A percentile compares a stretch with the other conserved stretches of the same genome.
Conservation (phyloP, 75 land plant species). For the Picea sitchensis region DNA sequence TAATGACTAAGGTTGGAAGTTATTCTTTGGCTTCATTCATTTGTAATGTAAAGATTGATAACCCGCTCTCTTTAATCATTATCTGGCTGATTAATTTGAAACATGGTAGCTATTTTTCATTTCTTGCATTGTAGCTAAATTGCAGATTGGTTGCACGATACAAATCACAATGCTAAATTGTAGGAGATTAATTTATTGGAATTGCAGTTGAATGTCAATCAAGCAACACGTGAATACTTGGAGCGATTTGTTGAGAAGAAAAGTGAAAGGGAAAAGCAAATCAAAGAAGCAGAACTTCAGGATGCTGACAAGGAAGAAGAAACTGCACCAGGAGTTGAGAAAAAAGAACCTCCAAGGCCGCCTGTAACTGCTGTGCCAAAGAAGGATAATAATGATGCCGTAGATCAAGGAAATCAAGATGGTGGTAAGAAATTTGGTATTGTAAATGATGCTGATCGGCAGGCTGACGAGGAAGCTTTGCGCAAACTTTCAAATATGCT, state of each 20-base stretch:
- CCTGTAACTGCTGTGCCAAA: slow-evolving; percentile 20
- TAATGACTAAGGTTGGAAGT: background rate
- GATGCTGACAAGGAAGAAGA: slow-evolving; percentile 39
- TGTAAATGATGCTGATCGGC: slow-evolving; percentile 81
- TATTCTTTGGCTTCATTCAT: no score
- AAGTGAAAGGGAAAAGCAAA: slow-evolving; percentile 62
- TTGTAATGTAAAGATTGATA: no score
- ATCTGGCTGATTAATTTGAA: no score
- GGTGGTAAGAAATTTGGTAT: slow-evolving; percentile 65
- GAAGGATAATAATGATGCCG: slow-evolving; percentile 24
- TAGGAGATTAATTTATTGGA: background rate
- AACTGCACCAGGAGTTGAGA: slow-evolving; percentile 51
- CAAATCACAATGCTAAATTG: background rate
- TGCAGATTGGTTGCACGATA: background rate
- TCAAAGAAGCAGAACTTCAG: slow-evolving; percentile 47
- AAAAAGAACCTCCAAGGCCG: slow-evolving; percentile 27
- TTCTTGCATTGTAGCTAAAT: background rate
- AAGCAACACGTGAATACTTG: slow-evolving; percentile 85
- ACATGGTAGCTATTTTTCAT: background rate
- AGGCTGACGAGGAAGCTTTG: slow-evolving; percentile 66
- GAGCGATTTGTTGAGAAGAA: slow-evolving; percentile 87
- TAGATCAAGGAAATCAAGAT: slow-evolving; percentile 42
- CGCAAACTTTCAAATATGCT: slow-evolving; percentile 69
- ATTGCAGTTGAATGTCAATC: slow-evolving; percentile 76
- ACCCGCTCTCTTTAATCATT: background rate